Conservation (phyloP, 2,329 filamentous ascomycete genomes). For the Arthrobotrys megalospora region DNA sequence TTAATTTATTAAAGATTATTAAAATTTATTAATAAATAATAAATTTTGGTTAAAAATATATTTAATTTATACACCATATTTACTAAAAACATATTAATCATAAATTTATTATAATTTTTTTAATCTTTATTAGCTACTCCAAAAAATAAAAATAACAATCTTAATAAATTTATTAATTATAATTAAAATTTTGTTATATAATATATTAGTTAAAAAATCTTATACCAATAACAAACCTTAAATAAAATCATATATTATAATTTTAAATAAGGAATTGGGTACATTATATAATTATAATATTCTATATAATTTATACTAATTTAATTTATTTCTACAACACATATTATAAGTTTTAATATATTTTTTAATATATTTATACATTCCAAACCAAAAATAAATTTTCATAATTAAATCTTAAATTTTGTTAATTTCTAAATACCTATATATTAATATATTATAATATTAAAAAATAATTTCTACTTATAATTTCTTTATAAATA, state of each 20-base stretch:
- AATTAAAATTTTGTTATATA: not conserved
- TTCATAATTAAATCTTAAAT: no score
- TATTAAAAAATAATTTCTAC: no score
- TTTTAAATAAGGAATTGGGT: not conserved
- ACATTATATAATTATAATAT: conserved; percentile 3
- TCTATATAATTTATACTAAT: conserved; percentile 20
- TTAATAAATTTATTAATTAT: not conserved
- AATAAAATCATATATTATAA: no score
- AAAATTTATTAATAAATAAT: not conserved
- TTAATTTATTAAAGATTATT: not conserved
- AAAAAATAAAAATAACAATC: not conserved
- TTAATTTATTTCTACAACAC: not conserved
- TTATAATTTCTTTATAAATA: no score
- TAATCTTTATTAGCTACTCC: not conserved
- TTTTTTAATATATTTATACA: no score
- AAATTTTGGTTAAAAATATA: not conserved
- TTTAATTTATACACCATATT: not conserved
- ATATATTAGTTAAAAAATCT: not conserved
- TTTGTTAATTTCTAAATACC: no score
- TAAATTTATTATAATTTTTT: not conserved
- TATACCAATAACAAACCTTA: not conserved
- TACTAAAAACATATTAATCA: not conserved
- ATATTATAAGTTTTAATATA: conserved; percentile 7
- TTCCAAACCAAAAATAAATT: no score
- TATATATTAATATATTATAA: no score